Evolutionary conservation across 1,139 yeast species (phyloP).

Genomic region (Kluyveromyces sp.): DNA sequence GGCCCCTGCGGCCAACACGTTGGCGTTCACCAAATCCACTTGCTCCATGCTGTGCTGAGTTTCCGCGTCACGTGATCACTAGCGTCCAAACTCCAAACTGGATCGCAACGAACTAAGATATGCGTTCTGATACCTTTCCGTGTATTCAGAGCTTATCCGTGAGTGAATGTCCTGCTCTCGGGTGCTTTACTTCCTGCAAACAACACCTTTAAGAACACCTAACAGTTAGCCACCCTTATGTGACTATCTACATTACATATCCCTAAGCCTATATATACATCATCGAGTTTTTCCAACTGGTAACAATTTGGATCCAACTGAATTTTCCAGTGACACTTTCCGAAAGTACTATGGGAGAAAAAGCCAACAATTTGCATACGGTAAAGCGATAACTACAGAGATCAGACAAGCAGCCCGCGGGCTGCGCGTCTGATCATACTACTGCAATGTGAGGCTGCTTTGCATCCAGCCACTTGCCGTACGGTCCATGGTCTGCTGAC

Average conservation of each 20-base stretch:
- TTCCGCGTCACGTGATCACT: too few species aligned
- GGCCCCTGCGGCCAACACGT: constrained; percentile 85
- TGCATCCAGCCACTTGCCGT: background rate
- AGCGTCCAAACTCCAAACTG: too few species aligned
- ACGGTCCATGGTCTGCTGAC: too few species aligned
- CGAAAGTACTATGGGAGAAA: background rate
- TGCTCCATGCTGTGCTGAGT: constrained; percentile 41
- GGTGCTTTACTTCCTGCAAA: background rate
- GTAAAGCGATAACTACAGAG: background rate
- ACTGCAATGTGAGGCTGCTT: background rate
- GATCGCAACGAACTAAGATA: too few species aligned
- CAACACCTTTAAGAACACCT: too few species aligned
- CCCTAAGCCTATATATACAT: background rate
- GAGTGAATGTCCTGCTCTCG: background rate
- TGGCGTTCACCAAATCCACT: constrained; percentile 67
- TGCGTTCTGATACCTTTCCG: too few species aligned
- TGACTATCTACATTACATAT: background rate
- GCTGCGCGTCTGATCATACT: too few species aligned
- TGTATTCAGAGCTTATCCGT: too few species aligned
- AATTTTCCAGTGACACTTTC: background rate
- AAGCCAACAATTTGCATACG: background rate
- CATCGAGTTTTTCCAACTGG: background rate
- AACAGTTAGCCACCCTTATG: background rate
- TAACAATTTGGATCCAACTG: background rate
- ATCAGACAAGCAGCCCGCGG: background rate